A percentile compares a stretch with the other conserved stretches of the same genome.
Evolutionary conservation across 1,284 basidiomycete genomes (phyloP).

Genomic region (Takashimella koratensis): DNA sequence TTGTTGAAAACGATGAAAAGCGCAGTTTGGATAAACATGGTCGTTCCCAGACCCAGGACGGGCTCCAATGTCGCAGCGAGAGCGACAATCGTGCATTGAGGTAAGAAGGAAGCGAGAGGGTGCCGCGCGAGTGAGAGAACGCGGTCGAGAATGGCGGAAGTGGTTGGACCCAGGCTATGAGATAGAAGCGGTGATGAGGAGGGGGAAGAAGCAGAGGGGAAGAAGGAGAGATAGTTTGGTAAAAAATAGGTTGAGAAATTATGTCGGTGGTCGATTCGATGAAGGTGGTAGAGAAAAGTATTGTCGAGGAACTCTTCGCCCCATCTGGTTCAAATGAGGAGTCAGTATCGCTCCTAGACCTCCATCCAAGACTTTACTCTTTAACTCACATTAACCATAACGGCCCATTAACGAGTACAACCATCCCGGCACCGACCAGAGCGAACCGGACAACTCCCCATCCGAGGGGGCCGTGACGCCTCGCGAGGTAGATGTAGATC

Average conservation of each 20-base stretch:
- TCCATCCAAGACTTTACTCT: too few species aligned
- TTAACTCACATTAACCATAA: constrained; percentile 73
- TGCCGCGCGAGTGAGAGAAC: constrained; percentile 27
- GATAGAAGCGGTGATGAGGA: constrained; percentile 46
- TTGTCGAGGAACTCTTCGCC: constrained; percentile 87
- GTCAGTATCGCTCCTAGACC: too few species aligned
- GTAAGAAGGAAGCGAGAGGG: constrained; percentile 48
- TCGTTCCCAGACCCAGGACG: constrained; percentile 60
- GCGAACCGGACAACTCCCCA: constrained; percentile 63
- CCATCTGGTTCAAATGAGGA: constrained; percentile 81
- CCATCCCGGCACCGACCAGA: constrained; percentile 63
- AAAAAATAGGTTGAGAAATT: constrained; percentile 99
- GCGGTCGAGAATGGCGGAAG: background rate
- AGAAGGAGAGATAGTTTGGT: constrained; percentile 69
- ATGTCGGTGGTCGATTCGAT: constrained; percentile 89
- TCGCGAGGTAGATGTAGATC: constrained; percentile 62
- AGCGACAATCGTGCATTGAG: constrained; percentile 49
- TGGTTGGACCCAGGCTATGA: background rate
- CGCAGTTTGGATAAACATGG: constrained; percentile 79
- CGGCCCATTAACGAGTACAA: constrained; percentile 60
- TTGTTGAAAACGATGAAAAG: constrained; percentile 95
- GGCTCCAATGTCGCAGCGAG: constrained; percentile 43
- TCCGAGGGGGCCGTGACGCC: constrained; percentile 54
- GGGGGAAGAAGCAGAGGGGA: constrained; percentile 11
- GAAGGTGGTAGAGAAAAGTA: constrained; percentile 89